Evolutionary conservation across 2,329 filamentous ascomycete species (phyloP).

Genomic region (Parafenestella ontariensis): DNA sequence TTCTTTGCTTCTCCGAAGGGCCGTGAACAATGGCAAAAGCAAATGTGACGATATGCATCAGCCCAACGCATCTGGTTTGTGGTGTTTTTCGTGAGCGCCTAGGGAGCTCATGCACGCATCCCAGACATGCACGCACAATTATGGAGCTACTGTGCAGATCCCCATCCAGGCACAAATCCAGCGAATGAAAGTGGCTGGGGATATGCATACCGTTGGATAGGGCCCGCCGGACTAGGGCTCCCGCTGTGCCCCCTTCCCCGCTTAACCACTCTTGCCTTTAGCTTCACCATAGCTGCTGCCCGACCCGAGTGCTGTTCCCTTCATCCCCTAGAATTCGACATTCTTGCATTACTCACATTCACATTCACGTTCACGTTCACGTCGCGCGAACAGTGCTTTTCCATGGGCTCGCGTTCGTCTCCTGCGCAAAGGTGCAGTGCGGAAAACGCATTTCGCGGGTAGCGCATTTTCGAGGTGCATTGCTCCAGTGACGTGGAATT

Average conservation of each 20-base stretch:
- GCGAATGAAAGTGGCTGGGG: slow-evolving; percentile 18
- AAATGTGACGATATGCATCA: neutral
- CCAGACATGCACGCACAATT: slow-evolving; percentile 8
- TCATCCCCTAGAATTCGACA: slow-evolving; percentile 11
- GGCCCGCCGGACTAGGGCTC: slow-evolving; percentile 12
- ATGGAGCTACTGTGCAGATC: neutral
- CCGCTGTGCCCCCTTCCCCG: slow-evolving; percentile 13
- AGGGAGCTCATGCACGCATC: slow-evolving; percentile 18
- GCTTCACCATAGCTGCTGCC: slow-evolving; percentile 15
- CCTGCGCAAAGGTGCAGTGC: neutral
- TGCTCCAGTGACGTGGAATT: slow-evolving; percentile 34
- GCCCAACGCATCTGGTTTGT: slow-evolving; percentile 7
- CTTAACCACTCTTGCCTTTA: slow-evolving; percentile 16
- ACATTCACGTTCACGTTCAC: neutral
- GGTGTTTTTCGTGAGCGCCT: slow-evolving; percentile 13
- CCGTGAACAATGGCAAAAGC: neutral
- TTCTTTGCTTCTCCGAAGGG: neutral
- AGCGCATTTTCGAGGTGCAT: slow-evolving; percentile 2
- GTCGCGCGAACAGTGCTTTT: neutral
- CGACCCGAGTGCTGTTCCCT: slow-evolving; percentile 7
- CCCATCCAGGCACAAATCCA: slow-evolving; percentile 11
- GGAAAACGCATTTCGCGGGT: slow-evolving; percentile 9
- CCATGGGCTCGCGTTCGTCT: neutral
- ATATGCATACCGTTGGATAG: slow-evolving; percentile 19
- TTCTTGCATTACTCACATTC: neutral